Conservation (phyloP, 225 moss, liverwort and hornwort genomes). For the Takakia lepidozioides region DNA sequence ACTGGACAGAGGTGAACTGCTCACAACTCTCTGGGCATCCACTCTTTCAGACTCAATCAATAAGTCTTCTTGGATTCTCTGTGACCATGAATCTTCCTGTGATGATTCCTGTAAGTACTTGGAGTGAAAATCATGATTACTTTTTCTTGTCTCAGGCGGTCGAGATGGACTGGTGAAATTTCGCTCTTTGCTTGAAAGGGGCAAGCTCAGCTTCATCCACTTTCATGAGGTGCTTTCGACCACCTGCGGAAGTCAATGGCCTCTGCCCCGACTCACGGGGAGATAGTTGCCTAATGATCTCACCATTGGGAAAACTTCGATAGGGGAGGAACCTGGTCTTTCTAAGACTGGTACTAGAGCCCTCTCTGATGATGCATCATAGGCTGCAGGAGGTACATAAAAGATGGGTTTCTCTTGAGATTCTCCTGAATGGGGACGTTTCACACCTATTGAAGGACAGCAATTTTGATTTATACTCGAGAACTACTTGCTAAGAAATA, state of each 20-base stretch:
- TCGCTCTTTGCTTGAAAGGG: background rate
- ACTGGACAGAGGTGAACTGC: background rate
- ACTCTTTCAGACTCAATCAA: background rate
- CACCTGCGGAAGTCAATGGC: slow-evolving; percentile 1
- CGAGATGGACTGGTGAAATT: background rate
- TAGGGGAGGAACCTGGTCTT: background rate
- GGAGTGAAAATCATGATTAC: background rate
- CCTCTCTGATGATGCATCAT: background rate
- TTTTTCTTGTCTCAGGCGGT: background rate
- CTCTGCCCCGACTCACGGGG: background rate
- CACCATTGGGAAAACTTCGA: background rate
- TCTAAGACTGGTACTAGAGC: background rate
- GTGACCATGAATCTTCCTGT: slow-evolving; percentile 3
- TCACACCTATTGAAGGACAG: background rate
- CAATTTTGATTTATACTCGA: no score
- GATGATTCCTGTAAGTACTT: background rate
- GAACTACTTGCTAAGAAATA: no score
- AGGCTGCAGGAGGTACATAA: background rate
- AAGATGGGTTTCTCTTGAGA: background rate
- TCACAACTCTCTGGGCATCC: background rate
- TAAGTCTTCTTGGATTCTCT: background rate
- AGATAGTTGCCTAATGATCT: background rate
- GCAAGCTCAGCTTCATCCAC: background rate
- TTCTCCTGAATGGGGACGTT: background rate
- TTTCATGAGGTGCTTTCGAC: background rate